Conservation (phyloP, 495 filamentous ascomycete genomes). For the Cetradonia linearis region DNA sequence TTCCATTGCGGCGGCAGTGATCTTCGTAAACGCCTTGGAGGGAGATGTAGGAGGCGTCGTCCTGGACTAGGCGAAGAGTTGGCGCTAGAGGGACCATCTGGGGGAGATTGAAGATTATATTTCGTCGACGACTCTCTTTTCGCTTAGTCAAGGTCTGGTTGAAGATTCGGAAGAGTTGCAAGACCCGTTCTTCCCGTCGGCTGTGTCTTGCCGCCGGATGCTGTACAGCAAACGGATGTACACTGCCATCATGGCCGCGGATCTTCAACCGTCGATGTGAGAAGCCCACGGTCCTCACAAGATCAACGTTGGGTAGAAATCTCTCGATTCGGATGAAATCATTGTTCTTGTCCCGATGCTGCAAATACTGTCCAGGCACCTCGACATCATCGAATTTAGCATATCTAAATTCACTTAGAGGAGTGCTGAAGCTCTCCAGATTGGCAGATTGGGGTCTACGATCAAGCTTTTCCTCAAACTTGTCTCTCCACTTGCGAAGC, state of each 20-base stretch:
- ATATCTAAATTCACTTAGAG: conserved; percentile 92
- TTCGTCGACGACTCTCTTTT: conserved; percentile 87
- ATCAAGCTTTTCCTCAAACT: conserved; percentile 96
- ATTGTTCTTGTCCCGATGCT: conserved; percentile 96
- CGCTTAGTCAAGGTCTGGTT: conserved; percentile 80
- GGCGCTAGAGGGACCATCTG: conserved; percentile 91
- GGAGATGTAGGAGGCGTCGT: conserved; percentile 88
- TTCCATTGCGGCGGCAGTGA: conserved; percentile 73
- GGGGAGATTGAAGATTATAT: conserved; percentile 90
- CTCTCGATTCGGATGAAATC: conserved; percentile 95
- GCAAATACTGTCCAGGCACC: conserved; percentile 90
- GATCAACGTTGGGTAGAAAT: conserved; percentile 86
- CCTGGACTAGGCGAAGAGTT: conserved; percentile 84
- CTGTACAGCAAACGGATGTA: conserved; percentile 91
- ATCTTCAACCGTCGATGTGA: conserved; percentile 92
- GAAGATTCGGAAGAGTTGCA: conserved; percentile 97
- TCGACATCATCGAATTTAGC: conserved; percentile 98
- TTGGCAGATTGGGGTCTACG: conserved; percentile 58
- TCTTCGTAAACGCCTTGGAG: conserved; percentile 93
- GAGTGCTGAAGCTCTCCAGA: conserved; percentile 73
- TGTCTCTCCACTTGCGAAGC: conserved; percentile 88
- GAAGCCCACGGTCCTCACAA: conserved; percentile 75
- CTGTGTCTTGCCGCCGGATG: conserved; percentile 87
- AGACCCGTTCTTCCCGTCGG: conserved; percentile 83
- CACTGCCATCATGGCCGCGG: conserved; percentile 91